Base-by-base conservation (phyloP, 2,329 filamentous ascomycete genomes). In the Metarhizium humberi region DNA sequence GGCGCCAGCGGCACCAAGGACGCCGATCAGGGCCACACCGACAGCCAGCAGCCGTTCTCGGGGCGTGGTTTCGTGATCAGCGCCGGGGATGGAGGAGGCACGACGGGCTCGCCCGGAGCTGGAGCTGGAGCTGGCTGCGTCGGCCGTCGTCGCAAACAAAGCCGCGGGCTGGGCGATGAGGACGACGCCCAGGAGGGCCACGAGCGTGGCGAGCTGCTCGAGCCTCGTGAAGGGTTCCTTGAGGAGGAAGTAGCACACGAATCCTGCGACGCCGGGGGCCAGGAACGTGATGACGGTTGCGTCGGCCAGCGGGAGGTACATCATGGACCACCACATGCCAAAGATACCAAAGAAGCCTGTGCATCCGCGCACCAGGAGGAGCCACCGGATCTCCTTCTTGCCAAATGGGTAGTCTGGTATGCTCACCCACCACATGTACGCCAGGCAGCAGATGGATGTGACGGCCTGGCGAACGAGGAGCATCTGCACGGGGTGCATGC, bases 241-340 rank as follows among this genome's bases (percentile, higher is more conserved):
- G 18, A 85, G 71, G 42, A 92, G 71, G 55, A 91, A 75, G 40
- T 87, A 90, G 67, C 90, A 95, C 18, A 87, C 79, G 73, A 92
- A 90, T 56, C 88, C 90, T 20, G 89, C 82, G 6, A 95, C 77
- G 14, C 86, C 86, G 0, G 92, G 92, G 0, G 87, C 82, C 6
- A 96, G 78, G 66, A 96, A 96, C 8, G 90, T 94, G 53, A 96
- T 86, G 38, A 96, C 91, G 0, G 89, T 94, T 2, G 91, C 90
- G 67, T 96, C 91, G 16, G 90, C 87, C 2, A 96, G 78, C 0
- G 90, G 88, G 3, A 96, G 80, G 63, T 95, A 95, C 65, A 88
- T 80, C 56, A 78, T 78, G 11, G 74, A 78, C 59, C 73, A 78
- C 77, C 75, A 95, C 72, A 94, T 81, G 40, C 87, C 87, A 67